These are phyloP conservation scores for Candida michaelii DNA, from an alignment of 805 yeast species.

Conservation along the genomic window DNA sequence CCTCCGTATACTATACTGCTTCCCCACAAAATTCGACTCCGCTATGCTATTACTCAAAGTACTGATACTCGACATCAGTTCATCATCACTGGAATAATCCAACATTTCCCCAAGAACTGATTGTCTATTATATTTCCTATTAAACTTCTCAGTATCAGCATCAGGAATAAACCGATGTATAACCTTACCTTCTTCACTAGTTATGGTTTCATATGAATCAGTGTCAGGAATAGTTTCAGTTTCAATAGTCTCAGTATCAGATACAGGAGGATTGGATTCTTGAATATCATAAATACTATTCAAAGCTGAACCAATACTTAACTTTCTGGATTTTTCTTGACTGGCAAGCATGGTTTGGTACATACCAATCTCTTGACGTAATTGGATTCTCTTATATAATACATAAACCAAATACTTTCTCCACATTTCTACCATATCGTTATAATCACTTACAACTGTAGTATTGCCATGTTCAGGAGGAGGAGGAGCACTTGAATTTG, in stretches of 20 bases:
- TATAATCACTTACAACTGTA: constrained; percentile 12
- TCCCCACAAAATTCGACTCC: constrained; percentile 6
- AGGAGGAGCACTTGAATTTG: constrained; percentile 22
- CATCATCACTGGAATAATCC: constrained; percentile 33
- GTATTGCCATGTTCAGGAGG: constrained; percentile 27
- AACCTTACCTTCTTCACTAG: background rate
- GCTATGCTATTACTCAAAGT: constrained; percentile 1
- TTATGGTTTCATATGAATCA: too few species aligned
- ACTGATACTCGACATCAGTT: background rate
- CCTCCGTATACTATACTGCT: constrained; percentile 14
- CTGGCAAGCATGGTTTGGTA: constrained; percentile 27
- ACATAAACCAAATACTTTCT: constrained; percentile 34
- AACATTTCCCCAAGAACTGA: constrained; percentile 46
- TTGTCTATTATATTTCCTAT: constrained; percentile 31
- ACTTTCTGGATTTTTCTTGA: constrained; percentile 12
- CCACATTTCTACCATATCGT: constrained; percentile 26
- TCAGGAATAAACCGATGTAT: constrained; percentile 11
- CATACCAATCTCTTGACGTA: constrained; percentile 40
- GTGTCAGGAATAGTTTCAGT: constrained; percentile 3
- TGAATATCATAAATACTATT: constrained; percentile 11
- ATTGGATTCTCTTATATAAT: constrained; percentile 35
- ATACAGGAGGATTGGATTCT: constrained; percentile 9
- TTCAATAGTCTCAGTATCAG: too few species aligned
- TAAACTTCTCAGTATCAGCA: constrained; percentile 23
- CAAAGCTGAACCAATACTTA: constrained; percentile 8